Evolutionary conservation across 139 green algal genomes (phyloP).

Genomic region (Yamagishiella unicocca): DNA sequence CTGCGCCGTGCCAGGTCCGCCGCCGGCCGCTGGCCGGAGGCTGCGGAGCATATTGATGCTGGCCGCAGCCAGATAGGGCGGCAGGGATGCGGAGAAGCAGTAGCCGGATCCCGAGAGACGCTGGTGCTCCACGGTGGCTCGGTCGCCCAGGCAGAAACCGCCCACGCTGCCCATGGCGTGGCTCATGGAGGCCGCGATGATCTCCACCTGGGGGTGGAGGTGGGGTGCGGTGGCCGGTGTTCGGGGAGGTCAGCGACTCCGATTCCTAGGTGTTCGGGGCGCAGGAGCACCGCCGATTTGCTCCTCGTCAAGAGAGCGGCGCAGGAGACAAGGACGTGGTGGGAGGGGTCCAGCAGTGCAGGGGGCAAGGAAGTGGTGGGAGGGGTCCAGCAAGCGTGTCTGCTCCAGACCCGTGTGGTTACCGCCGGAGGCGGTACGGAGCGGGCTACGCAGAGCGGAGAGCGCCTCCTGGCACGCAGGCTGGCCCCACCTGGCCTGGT

Average conservation of each 20-base stretch:
- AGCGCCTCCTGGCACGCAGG: too few relatives aligned
- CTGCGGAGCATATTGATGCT: constrained; percentile 48
- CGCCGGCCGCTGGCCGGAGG: constrained; percentile 11
- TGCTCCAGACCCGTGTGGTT: too few relatives aligned
- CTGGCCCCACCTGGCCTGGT: constrained; percentile 58
- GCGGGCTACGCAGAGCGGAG: too few relatives aligned
- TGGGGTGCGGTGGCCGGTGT: background rate
- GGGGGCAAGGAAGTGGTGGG: too few relatives aligned
- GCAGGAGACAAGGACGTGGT: too few relatives aligned
- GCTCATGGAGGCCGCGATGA: constrained; percentile 89
- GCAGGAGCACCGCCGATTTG: too few relatives aligned
- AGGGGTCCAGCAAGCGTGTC: too few relatives aligned
- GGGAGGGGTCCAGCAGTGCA: too few relatives aligned
- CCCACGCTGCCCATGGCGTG: constrained; percentile 90
- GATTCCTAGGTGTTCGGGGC: too few relatives aligned
- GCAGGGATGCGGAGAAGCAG: constrained; percentile 96
- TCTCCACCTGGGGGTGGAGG: constrained; percentile 79
- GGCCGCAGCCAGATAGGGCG: constrained; percentile 91
- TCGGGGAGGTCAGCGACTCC: too few relatives aligned
- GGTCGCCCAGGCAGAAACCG: constrained; percentile 70
- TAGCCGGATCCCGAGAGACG: constrained; percentile 92
- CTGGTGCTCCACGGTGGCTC: constrained; percentile 93
- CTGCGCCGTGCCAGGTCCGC: background rate
- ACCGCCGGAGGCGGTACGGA: too few relatives aligned
- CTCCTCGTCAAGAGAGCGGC: too few relatives aligned